Evolutionary conservation across 2,329 filamentous ascomycete genomes (phyloP).

Genomic region (Cryphonectria carpinicola): DNA sequence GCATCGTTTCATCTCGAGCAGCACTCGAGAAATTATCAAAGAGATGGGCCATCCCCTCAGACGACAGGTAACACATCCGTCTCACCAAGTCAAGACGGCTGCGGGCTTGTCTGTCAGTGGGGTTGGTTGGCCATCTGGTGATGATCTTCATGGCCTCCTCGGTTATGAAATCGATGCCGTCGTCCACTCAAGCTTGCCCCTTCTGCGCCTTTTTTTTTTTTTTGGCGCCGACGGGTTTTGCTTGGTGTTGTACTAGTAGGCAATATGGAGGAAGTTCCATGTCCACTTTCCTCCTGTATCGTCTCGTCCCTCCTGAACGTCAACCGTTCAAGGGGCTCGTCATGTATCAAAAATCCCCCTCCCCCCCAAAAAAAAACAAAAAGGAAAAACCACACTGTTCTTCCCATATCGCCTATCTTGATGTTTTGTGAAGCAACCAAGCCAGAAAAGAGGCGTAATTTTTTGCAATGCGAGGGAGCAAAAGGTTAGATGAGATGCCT

Average conservation of each 20-base stretch:
- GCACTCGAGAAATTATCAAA: not conserved
- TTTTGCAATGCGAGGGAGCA: not conserved
- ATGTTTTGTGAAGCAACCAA: not conserved
- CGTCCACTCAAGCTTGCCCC: not conserved
- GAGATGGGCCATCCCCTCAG: not conserved
- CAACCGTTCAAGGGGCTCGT: not conserved
- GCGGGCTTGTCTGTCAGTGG: not conserved
- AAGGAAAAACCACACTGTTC: not conserved
- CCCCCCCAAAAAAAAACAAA: slow-evolving; percentile 4
- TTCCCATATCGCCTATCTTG: not conserved
- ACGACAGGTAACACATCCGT: not conserved
- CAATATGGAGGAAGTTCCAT: not conserved
- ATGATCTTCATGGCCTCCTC: slow-evolving; percentile 5
- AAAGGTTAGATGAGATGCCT: not conserved
- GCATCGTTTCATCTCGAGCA: not conserved
- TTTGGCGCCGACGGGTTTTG: not conserved
- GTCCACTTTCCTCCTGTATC: not conserved
- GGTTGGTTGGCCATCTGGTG: not conserved
- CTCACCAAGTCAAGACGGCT: not conserved
- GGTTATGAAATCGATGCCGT: not conserved
- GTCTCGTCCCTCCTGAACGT: not conserved
- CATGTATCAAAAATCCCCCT: slow-evolving; percentile 5
- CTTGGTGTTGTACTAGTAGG: not conserved
- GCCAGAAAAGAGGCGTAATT: not conserved
- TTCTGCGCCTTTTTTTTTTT: not conserved